Percentiles rank a stretch among this genome's conserved stretches.
These are phyloP conservation scores for Blastocrithidia nonstop DNA, from an alignment of 208 protist genomes.

Conservation along the genomic window DNA sequence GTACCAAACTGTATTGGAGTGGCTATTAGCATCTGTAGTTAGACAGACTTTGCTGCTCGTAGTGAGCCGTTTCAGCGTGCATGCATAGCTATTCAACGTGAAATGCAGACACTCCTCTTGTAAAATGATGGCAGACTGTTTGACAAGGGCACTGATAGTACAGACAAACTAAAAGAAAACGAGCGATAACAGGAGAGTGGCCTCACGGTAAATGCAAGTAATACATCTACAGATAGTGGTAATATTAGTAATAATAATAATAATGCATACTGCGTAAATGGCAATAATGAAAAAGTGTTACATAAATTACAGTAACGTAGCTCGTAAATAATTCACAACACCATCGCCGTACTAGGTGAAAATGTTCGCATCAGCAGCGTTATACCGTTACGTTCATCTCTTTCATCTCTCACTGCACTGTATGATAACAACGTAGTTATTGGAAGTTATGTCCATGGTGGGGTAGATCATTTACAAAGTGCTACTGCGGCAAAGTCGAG, in stretches of 20 bases:
- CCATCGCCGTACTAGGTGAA: constrained; percentile 71
- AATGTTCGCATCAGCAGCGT: constrained; percentile 59
- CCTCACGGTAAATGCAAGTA: too few species aligned
- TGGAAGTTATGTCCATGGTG: constrained; percentile 63
- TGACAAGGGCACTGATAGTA: constrained; percentile 21
- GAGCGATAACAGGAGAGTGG: too few species aligned
- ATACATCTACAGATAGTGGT: too few species aligned
- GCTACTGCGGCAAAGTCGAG: too few species aligned
- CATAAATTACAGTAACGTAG: too few species aligned
- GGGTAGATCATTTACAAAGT: too few species aligned
- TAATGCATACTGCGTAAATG: too few species aligned
- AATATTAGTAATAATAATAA: too few species aligned
- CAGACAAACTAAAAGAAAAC: constrained; percentile 26
- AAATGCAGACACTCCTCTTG: constrained; percentile 21
- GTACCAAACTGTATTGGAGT: constrained; percentile 14
- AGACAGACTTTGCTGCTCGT: constrained; percentile 85
- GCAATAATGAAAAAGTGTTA: too few species aligned
- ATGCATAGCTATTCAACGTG: constrained; percentile 18
- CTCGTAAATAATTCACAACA: constrained; percentile 18
- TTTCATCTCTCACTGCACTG: neutral
- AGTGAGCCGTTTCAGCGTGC: constrained; percentile 55
- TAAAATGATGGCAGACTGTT: constrained; percentile 30
- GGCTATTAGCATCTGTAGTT: constrained; percentile 70
- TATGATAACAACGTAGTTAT: constrained; percentile 13
- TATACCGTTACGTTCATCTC: constrained; percentile 17